Conservation (phyloP, 306 rosid species). For the Mimosa bimucronata region DNA sequence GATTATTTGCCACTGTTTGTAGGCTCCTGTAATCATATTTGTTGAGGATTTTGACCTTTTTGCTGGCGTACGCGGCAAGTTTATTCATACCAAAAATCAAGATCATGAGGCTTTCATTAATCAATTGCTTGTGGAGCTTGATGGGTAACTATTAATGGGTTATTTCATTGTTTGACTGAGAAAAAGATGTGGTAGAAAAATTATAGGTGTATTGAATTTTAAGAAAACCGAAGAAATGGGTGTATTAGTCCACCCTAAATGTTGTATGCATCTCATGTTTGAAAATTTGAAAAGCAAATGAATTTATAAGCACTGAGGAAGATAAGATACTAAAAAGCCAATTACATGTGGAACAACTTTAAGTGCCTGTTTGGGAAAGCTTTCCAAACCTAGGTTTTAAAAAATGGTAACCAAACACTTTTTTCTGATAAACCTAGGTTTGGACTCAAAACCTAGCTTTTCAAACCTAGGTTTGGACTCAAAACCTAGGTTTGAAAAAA, state of each 20-base stretch:
- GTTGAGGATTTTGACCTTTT: conserved; percentile 97
- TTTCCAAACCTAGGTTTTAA: no score
- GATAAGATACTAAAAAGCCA: not conserved
- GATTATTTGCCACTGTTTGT: conserved; percentile 42
- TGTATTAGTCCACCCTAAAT: not conserved
- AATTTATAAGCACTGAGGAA: not conserved
- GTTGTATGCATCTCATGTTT: not conserved
- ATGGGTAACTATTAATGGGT: conserved; percentile 69
- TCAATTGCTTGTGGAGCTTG: conserved; percentile 99
- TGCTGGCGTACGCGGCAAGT: conserved; percentile 97
- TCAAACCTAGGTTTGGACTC: no score
- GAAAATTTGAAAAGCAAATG: not conserved
- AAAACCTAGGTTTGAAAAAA: no score
- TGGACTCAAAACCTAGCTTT: no score
- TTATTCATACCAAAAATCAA: conserved; percentile 87
- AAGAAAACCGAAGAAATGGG: conserved; percentile 1
- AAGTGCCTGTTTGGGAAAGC: no score
- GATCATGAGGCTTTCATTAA: conserved; percentile 97
- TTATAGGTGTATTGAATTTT: not conserved
- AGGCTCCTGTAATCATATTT: conserved; percentile 97
- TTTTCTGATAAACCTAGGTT: no score
- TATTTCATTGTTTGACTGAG: conserved; percentile 31
- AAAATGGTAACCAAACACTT: no score
- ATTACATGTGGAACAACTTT: not conserved
- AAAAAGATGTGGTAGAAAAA: conserved; percentile 19